Evolutionary conservation across 2,329 filamentous ascomycete genomes (phyloP).

Genomic region (Aspergillus awamori): DNA sequence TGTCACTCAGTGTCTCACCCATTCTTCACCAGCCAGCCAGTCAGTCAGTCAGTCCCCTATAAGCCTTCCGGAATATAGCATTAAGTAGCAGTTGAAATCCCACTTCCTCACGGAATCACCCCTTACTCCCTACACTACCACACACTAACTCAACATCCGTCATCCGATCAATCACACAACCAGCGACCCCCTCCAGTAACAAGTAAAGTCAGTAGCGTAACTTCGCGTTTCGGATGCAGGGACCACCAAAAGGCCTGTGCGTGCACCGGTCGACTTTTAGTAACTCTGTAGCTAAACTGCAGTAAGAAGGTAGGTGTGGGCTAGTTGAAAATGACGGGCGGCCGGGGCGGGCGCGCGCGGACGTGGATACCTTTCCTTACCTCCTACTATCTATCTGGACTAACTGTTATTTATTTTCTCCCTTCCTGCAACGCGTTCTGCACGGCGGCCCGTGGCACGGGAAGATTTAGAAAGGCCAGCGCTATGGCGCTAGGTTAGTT

Average conservation of each 20-base stretch:
- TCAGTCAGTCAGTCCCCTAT: too few relatives aligned
- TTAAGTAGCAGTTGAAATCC: too few relatives aligned
- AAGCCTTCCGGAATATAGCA: too few relatives aligned
- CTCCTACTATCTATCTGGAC: too few relatives aligned
- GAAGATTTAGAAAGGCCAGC: neutral
- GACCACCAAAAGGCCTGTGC: constrained; percentile 3
- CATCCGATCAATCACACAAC: neutral
- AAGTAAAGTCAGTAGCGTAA: neutral
- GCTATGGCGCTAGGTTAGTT: neutral
- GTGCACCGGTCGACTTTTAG: too few relatives aligned
- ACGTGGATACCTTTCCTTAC: neutral
- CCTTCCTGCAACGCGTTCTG: constrained; percentile 7
- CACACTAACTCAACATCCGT: too few relatives aligned
- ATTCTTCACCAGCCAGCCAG: neutral
- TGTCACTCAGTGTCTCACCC: neutral
- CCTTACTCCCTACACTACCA: too few relatives aligned
- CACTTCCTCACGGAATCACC: too few relatives aligned
- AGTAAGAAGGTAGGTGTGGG: neutral
- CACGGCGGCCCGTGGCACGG: constrained; percentile 11
- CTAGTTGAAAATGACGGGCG: neutral
- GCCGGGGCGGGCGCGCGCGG: neutral
- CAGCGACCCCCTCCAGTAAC: neutral
- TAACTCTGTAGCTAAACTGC: too few relatives aligned
- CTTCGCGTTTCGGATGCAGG: neutral
- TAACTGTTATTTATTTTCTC: too few relatives aligned